Percentiles rank a stretch among this genome's conserved stretches.
phyloP scores from a whole-genome alignment of 306 rosid genomes.

The Rosa persica region DNA sequence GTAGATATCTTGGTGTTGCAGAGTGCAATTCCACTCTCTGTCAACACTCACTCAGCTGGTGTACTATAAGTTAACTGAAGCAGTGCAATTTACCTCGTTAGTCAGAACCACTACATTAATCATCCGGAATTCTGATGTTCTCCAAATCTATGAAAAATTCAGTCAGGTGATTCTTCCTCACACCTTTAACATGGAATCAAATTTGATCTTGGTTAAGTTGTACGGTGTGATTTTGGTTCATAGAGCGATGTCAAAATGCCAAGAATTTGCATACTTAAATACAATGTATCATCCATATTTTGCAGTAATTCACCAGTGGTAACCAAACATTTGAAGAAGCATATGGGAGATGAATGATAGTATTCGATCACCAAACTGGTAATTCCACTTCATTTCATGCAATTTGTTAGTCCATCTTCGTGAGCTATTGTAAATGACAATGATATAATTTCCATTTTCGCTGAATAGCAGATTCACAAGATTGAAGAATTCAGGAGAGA shows the following conservation, averaged over 20 bases:
- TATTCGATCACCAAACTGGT: background rate
- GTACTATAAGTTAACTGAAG: background rate
- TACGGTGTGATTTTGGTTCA: background rate
- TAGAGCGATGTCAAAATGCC: background rate
- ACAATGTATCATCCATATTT: background rate
- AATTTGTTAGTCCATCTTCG: background rate
- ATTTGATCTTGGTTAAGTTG: background rate
- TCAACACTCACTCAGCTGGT: background rate
- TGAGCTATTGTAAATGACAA: background rate
- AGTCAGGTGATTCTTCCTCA: constrained; percentile 27
- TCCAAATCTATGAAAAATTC: constrained; percentile 32
- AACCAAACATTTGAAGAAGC: background rate
- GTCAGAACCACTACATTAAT: constrained; percentile 51
- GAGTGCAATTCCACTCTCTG: constrained; percentile 44
- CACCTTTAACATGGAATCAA: background rate
- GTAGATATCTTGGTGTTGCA: constrained; percentile 30
- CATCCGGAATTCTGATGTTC: constrained; percentile 48
- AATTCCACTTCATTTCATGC: background rate
- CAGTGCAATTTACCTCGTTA: constrained; percentile 26
- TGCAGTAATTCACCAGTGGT: background rate
- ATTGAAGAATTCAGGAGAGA: background rate
- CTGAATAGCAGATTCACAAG: background rate
- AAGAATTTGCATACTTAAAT: background rate
- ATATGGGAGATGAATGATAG: background rate
- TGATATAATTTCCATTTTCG: background rate